phyloP scores from a whole-genome alignment of 345 rosid genomes.

The Lumnitzera racemosa region DNA sequence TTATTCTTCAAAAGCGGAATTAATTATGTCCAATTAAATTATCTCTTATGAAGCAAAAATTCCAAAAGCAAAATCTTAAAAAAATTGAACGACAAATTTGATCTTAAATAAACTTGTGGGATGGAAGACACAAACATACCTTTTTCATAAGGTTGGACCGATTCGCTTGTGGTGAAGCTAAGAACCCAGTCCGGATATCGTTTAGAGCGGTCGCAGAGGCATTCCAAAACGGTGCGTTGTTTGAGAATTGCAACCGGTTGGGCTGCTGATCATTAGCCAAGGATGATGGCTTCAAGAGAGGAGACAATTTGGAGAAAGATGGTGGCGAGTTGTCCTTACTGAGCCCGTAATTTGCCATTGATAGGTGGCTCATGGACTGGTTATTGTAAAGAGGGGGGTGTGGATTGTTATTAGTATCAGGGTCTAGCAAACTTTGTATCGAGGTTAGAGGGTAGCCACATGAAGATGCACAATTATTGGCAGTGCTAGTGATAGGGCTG shows the following conservation, averaged over 20 bases:
- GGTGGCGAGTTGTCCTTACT: constrained; percentile 18
- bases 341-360: constrained; percentile 11
- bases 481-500: constrained; percentile 12
- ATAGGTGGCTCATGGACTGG: constrained; percentile 24
- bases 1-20: too few species aligned
- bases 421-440: constrained; percentile 34
- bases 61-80: too few species aligned
- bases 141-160: constrained; percentile 11
- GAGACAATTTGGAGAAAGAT: constrained; percentile 37
- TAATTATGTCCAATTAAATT: too few species aligned
- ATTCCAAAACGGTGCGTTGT: constrained; percentile 41
- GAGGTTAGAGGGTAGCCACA: constrained; percentile 32
- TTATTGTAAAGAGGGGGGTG: constrained; percentile 28
- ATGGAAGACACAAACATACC: neutral
- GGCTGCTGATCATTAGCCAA: constrained; percentile 20
- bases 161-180: constrained; percentile 19
- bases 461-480: constrained; percentile 20
- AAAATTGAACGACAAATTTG: neutral
- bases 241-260: constrained; percentile 32
- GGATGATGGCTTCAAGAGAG: constrained; percentile 28
- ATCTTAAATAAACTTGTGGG: neutral
- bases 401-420: constrained; percentile 16
- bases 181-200: constrained; percentile 21
- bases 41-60: too few species aligned
- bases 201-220: constrained; percentile 19